Percentiles rank a stretch among this genome's conserved stretches.
Conservation (phyloP, 768 basidiomycete genomes). For the Royoungia palumana region DNA sequence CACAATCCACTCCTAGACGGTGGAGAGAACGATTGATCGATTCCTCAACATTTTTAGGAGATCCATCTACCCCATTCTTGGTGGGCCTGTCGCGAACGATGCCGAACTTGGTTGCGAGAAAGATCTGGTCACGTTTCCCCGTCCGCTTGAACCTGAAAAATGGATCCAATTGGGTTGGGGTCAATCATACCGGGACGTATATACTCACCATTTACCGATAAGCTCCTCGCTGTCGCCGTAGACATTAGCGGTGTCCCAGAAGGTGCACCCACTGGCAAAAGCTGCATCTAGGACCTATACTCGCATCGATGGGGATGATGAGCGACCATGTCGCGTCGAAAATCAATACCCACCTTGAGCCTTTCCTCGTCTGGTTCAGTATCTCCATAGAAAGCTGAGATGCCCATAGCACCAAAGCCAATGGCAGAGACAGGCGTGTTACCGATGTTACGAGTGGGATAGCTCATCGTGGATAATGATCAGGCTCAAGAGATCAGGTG, state of each 20-base stretch:
- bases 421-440: constrained; percentile 41
- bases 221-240: constrained; percentile 44
- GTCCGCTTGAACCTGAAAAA: constrained; percentile 41
- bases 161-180: too few species aligned
- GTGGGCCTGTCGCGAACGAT: constrained; percentile 23
- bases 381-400: constrained; percentile 48
- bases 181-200: neutral
- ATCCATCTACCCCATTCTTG: constrained; percentile 29
- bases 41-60: constrained; percentile 40
- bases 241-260: constrained; percentile 47
- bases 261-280: constrained; percentile 39
- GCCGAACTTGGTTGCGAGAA: constrained; percentile 63
- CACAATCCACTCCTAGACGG: constrained; percentile 38
- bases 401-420: constrained; percentile 61
- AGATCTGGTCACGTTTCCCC: constrained; percentile 47
- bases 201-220: constrained; percentile 41
- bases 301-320: neutral
- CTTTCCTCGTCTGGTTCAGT: constrained; percentile 52
- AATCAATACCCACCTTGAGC: constrained; percentile 42
- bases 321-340: too few species aligned
- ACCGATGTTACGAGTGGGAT: constrained; percentile 46
- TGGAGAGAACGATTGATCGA: constrained; percentile 39
- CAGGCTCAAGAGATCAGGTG: too few species aligned
- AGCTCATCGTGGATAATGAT: constrained; percentile 7
- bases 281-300: constrained; percentile 42